phyloP scores from a whole-genome alignment of 176 grass and related monocot genomes.

The Carex littledalei region DNA sequence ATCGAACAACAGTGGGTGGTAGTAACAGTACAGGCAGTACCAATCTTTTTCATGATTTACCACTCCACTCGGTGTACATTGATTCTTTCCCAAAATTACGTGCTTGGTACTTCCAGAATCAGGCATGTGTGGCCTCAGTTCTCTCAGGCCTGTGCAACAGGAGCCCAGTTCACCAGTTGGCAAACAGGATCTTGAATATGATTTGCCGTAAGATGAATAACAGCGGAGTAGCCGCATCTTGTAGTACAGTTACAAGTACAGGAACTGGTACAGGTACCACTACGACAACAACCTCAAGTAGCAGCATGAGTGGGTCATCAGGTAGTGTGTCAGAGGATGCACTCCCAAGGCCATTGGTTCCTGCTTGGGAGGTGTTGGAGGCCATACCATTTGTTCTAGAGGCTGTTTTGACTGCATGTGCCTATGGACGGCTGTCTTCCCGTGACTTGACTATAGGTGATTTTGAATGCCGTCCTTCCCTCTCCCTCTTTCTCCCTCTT shows the following conservation, averaged over 20 bases:
- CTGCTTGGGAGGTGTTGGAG: constrained; percentile 96
- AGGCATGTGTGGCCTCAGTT: constrained; percentile 93
- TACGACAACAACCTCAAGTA: constrained; percentile 22
- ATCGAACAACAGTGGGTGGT: constrained; percentile 43
- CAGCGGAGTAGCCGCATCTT: constrained; percentile 35
- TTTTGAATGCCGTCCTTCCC: neutral
- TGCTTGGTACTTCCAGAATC: constrained; percentile 95
- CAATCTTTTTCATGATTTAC: constrained; percentile 32
- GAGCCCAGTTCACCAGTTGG: constrained; percentile 85
- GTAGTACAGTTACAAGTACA: neutral
- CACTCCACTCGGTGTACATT: constrained; percentile 63
- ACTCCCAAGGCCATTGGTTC: constrained; percentile 58
- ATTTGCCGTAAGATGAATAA: constrained; percentile 80
- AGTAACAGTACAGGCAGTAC: constrained; percentile 28
- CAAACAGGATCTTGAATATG: constrained; percentile 96
- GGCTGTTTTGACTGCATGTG: constrained; percentile 94
- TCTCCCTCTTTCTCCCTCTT: neutral
- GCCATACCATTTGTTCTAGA: constrained; percentile 97
- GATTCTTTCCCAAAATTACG: constrained; percentile 93
- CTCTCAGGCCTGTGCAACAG: constrained; percentile 83
- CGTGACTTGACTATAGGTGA: constrained; percentile 89
- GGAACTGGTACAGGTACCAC: constrained; percentile 10
- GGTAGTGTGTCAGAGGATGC: constrained; percentile 57
- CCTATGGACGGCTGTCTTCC: constrained; percentile 83
- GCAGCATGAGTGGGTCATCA: constrained; percentile 65